Base-by-base conservation (phyloP, 495 filamentous ascomycete genomes). In the Tuber aestivum region DNA sequence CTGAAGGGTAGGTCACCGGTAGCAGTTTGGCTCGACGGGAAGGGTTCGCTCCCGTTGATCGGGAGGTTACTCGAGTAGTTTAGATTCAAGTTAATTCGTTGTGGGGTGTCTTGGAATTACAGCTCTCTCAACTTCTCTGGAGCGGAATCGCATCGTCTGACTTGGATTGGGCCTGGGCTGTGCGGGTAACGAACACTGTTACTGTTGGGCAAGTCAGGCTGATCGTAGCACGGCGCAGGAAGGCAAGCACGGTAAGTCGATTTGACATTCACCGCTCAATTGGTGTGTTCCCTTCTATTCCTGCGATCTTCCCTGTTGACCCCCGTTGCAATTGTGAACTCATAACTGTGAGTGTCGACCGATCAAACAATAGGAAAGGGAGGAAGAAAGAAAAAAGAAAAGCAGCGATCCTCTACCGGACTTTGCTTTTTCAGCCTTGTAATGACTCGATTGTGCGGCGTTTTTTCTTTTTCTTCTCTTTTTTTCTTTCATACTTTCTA, bases 331-430 rank as follows among this genome's bases (percentile, higher is more conserved):
- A 61, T 61, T 61, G 27, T 4, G 50, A 61, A 61, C 50, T 9
- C 8, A 27, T 27, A n/a, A n/a, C 50, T 72, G 18, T 72, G 12
- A 27, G n/a, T n/a, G 44, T 72, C 45, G 32, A 72, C 72, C 70
- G 48, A 69, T 65, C 10, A 27, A 61, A 61, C 48, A n/a, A 45
- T 12, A 72, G 35, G 27, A 41, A 69, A 48, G 38, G 77, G 27
- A 69, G 50, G 77, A 70, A 37, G 41, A 61, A 12, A 48, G 50
- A 69, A 45, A 71, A 69, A 10, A 68, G 69, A 71, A 69, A 69
- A 20, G 45, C 7, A 20, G 23, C n/a, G 23, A 20, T 32, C 9
- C 27, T 27, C 4, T 65, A 16, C 56, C 38, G 38, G 38, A 3
- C 2, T 7, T 35, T 35, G 12, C 27, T 27, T 14, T 65, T 0